phyloP scores from a whole-genome alignment of 2,329 filamentous ascomycete species.

The Calonectria pseudoturangicola region DNA sequence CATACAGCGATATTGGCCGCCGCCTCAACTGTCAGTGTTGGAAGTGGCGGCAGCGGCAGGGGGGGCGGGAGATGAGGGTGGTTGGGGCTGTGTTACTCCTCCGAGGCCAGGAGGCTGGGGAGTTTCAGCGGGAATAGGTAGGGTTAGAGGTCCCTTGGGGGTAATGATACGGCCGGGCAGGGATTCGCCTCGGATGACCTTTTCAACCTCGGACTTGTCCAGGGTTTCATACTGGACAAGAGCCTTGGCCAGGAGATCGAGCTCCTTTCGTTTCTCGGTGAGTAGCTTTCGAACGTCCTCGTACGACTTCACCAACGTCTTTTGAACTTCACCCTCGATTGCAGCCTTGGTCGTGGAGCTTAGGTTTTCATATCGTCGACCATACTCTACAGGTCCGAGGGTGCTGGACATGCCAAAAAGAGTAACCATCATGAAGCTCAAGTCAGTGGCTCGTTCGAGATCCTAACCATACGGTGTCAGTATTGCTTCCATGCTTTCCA shows the following conservation, averaged over 20 bases:
- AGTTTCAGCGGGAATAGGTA: conserved; percentile 61
- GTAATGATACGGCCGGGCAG: conserved; percentile 78
- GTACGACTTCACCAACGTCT: conserved; percentile 87
- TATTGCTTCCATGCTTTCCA: not conserved
- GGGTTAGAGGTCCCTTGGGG: conserved; percentile 69
- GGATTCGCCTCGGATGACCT: conserved; percentile 90
- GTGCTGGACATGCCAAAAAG: conserved; percentile 90
- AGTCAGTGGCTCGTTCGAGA: conserved; percentile 85
- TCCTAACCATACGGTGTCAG: conserved; percentile 74
- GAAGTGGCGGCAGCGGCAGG: conserved; percentile 57
- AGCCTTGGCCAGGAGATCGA: conserved; percentile 91
- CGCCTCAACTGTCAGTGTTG: conserved; percentile 50
- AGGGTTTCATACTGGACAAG: conserved; percentile 96
- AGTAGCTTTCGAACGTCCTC: conserved; percentile 83
- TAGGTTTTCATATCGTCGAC: conserved; percentile 85
- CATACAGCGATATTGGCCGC: conserved; percentile 23
- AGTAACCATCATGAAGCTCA: conserved; percentile 92
- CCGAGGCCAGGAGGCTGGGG: conserved; percentile 60
- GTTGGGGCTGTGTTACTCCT: conserved; percentile 58
- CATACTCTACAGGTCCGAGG: conserved; percentile 93
- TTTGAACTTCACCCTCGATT: conserved; percentile 92
- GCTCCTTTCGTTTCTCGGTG: conserved; percentile 84
- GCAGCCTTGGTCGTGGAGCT: conserved; percentile 90
- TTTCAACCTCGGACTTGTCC: conserved; percentile 90
- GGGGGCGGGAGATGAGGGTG: conserved; percentile 59